Base-by-base conservation (phyloP, 208 protist species). In the Trypanosoma mega region DNA sequence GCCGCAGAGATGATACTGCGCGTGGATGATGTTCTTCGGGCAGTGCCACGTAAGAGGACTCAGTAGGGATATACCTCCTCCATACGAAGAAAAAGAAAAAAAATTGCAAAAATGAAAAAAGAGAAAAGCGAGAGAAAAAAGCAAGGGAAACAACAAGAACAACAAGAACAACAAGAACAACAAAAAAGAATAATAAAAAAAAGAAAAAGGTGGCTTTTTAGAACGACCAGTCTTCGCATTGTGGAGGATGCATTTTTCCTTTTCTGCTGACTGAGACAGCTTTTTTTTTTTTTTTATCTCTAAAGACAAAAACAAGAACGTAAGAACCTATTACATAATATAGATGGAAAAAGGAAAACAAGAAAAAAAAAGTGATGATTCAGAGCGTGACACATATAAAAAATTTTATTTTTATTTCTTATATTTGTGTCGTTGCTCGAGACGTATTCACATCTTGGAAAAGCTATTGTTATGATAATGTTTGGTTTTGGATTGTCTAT, bases 1-100 rank as follows among this genome's bases (percentile, higher is more conserved):
- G 99, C 99, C 20, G 98, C 98, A 18, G 98, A 99, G 76, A 99
- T 99, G 97, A 99, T 99, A 73, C 80, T 99, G 46, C 92, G 98
- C 52, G 98, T 99, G 9, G 99, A 99, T 76, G 87, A 99, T 50
- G 98, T 99, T 48, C 83, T 99, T 36, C 90, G 87, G 21, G 94
- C 87, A 52, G 97, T 97, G 14, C 97, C 98, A 21, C 77, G 96
- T 45, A 78, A 98, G 75, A 72, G 92, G 18, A 92, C 88, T n/a
- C 80, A 79, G 61, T 80, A 81, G 45, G n/a, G 14, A n/a, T n/a
- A n/a, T n/a, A n/a, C n/a, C n/a, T n/a, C n/a, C n/a, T n/a, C 20
- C 16, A 21, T 44, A 44, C 20, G 16, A 44, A 47, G 11, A 3
- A 59, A 48, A 23, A 51, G 20, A 62, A 51, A 29, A 63, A 63